These are phyloP conservation scores for Gillenia trifoliata DNA, from an alignment of 306 rosid genomes.

Conservation along the genomic window DNA sequence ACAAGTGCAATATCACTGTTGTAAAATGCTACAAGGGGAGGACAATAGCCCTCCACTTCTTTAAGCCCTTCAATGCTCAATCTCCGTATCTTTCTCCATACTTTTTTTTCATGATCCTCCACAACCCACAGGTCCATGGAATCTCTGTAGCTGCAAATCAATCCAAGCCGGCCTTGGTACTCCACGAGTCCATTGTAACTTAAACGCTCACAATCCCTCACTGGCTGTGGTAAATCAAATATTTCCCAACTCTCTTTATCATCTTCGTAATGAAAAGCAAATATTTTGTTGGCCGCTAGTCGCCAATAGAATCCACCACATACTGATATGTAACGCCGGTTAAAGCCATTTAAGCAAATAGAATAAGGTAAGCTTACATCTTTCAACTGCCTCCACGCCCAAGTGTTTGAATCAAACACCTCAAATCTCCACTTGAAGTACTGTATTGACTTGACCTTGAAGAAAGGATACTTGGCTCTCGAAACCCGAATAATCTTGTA, in stretches of 20 bases:
- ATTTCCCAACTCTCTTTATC: neutral
- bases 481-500: conserved; percentile 12
- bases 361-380: neutral
- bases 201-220: neutral
- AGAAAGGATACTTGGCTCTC: neutral
- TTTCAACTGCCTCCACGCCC: conserved; percentile 1
- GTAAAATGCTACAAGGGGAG: neutral
- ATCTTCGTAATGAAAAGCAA: neutral
- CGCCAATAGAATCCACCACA: conserved; percentile 1
- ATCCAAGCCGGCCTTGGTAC: neutral
- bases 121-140: neutral
- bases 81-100: neutral
- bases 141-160: neutral
- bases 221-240: neutral
- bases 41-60: neutral
- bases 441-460: neutral
- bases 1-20: neutral
- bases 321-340: neutral
- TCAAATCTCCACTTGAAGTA: neutral
- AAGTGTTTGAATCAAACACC: conserved; percentile 1
- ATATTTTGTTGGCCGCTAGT: neutral
- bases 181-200: neutral
- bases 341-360: neutral
- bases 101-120: neutral
- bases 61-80: neutral